These are phyloP conservation scores for Tuber brumale DNA, from an alignment of 495 filamentous ascomycete species.

Conservation along the genomic window DNA sequence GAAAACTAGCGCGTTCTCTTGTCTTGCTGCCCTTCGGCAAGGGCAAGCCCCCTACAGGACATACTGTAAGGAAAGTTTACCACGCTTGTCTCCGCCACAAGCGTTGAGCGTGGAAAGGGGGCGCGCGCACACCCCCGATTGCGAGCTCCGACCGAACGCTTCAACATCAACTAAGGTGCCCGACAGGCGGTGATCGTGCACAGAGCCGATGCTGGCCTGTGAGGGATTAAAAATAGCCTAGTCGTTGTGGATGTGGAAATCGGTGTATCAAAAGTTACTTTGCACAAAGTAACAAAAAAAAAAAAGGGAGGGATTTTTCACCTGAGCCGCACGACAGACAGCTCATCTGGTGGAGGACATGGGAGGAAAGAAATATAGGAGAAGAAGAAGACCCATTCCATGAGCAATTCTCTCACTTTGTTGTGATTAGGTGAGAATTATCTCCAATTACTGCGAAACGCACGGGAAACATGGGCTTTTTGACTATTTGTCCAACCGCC, in stretches of 20 bases:
- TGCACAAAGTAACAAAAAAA: background rate
- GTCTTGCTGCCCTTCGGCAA: background rate
- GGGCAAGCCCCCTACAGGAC: background rate
- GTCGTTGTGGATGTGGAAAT: background rate
- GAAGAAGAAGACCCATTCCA: background rate
- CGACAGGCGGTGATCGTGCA: background rate
- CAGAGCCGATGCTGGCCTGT: background rate
- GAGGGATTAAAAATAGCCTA: conserved; percentile 1
- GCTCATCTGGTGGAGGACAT: background rate
- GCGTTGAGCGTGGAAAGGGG: background rate
- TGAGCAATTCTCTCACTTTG: background rate
- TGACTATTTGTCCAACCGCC: background rate
- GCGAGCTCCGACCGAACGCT: background rate
- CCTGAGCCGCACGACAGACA: background rate
- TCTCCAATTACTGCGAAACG: background rate
- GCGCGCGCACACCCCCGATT: background rate
- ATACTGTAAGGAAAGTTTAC: background rate
- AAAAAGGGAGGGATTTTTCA: background rate
- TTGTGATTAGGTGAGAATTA: background rate
- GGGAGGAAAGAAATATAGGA: background rate
- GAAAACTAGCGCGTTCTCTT: background rate
- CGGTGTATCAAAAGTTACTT: background rate
- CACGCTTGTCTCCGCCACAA: background rate
- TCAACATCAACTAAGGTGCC: background rate
- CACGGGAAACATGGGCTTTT: background rate